A percentile compares a stretch with the other conserved stretches of the same genome.
Conservation (phyloP, 306 rosid genomes). For the Begonia loranthoides region DNA sequence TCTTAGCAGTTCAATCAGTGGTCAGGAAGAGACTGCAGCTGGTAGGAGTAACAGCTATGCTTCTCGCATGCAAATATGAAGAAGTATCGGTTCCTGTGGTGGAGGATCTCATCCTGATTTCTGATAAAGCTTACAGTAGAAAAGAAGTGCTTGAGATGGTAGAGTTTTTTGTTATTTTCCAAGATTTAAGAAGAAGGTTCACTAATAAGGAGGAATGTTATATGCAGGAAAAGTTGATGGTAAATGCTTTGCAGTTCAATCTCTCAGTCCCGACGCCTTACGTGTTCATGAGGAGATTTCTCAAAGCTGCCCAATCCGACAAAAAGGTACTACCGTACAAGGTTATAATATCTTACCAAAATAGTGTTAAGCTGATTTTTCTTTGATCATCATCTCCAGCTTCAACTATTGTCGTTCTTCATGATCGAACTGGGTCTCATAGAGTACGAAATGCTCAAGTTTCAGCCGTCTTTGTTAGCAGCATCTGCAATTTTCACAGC, state of each 20-base stretch:
- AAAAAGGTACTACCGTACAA: neutral
- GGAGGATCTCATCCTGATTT: slow-evolving; percentile 47
- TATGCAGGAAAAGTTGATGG: slow-evolving; percentile 38
- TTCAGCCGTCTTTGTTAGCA: slow-evolving; percentile 65
- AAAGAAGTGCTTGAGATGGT: slow-evolving; percentile 41
- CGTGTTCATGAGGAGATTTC: slow-evolving; percentile 43
- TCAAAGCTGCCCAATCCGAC: slow-evolving; percentile 43
- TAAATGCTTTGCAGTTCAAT: slow-evolving; percentile 37
- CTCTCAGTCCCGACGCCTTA: slow-evolving; percentile 45
- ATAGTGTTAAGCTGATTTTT: too few species aligned
- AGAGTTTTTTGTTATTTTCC: neutral
- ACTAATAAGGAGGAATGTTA: too few species aligned
- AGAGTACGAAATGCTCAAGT: slow-evolving; percentile 58
- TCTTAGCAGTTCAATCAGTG: slow-evolving; percentile 28
- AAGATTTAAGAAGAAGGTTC: too few species aligned
- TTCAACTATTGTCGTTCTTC: slow-evolving; percentile 63
- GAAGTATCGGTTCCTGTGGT: slow-evolving; percentile 49
- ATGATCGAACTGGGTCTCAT: slow-evolving; percentile 68
- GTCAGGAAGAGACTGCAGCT: slow-evolving; percentile 43
- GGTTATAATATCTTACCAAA: too few species aligned
- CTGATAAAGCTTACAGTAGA: slow-evolving; percentile 41
- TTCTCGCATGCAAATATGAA: slow-evolving; percentile 47
- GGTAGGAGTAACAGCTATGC: slow-evolving; percentile 51
- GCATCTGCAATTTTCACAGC: slow-evolving; percentile 81
- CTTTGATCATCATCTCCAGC: slow-evolving; percentile 8